Base-by-base conservation (phyloP, 768 basidiomycete species). In the Boletus sp. region DNA sequence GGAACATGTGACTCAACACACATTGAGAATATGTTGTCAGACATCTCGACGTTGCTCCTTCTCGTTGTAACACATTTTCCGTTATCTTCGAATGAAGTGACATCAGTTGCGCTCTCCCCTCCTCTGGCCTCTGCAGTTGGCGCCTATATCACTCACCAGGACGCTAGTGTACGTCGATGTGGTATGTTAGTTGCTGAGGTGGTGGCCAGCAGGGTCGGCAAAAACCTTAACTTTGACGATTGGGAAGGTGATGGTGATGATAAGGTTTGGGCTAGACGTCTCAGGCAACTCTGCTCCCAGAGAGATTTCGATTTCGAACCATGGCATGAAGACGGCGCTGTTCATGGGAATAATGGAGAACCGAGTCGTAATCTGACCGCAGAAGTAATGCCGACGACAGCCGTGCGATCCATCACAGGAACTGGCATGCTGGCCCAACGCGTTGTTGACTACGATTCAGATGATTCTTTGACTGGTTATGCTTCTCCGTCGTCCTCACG, bases 151-250 rank as follows among this genome's bases (percentile, higher is more conserved):
- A 79, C 79, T 1, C 92, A 96, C 71, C 73, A 86, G 7, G 92
- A 96, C 52, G 73, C 77, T 1, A 78, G 85, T 4, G 80, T 97
- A 18, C 86, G 96, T 4, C 81, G 87, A 28, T 90, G 93, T 62
- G 97, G 97, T 4, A 96, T 99, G 94, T 80, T 98, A 35, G 85
- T 84, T 1, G 96, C 91, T 1, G 96, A 99, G 72, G 76, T 88
- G 17, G 80, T 89, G 9, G 90, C 92, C 1, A 74, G 76, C 6
- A 75, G 77, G 29, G 77, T 78, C 14, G 81, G 84, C 7, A 89
- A 89, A 68, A 80, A 79, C 47, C 77, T 98, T 20, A 78, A 84
- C 55, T 98, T 99, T 61, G 86, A 82, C 0, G 84, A 81, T 40
- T 97, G 95, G 95, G 87, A 90, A 8, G 92, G 89, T 1, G 80